Conservation (phyloP, 2,329 filamentous ascomycete species). For the Pseudogymnoascus pannorum region DNA sequence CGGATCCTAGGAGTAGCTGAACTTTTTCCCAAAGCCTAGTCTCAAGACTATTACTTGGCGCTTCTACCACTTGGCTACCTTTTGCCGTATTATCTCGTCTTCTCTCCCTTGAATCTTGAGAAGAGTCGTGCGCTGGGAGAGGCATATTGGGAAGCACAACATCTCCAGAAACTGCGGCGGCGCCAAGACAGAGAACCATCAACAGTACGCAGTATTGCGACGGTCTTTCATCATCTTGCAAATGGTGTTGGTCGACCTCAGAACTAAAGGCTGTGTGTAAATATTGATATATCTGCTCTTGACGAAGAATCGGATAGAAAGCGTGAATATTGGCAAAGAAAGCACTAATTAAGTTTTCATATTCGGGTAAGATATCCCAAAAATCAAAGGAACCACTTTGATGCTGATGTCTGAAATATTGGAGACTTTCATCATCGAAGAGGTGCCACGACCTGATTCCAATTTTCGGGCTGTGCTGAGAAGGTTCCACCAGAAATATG, state of each 20-base stretch:
- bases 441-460: slow-evolving; percentile 17
- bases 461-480: not conserved
- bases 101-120: not conserved
- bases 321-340: slow-evolving; percentile 26
- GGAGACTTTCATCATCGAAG: slow-evolving; percentile 12
- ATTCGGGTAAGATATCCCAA: not conserved
- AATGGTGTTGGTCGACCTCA: not conserved
- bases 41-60: not conserved
- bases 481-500: not conserved
- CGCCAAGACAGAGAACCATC: slow-evolving; percentile 18
- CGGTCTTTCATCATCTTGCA: not conserved
- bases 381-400: not conserved
- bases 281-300: not conserved
- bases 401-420: not conserved
- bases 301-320: slow-evolving; percentile 19
- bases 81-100: not conserved
- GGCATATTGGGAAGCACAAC: slow-evolving; percentile 6
- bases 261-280: not conserved
- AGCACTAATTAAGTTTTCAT: not conserved
- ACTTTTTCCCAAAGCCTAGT: slow-evolving; percentile 18
- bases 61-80: not conserved
- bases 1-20: slow-evolving; percentile 19
- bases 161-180: slow-evolving; percentile 11
- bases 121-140: not conserved
- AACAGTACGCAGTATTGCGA: slow-evolving; percentile 17